Evolutionary conservation across 768 basidiomycete genomes (phyloP).

Genomic region (Russula sp.): DNA sequence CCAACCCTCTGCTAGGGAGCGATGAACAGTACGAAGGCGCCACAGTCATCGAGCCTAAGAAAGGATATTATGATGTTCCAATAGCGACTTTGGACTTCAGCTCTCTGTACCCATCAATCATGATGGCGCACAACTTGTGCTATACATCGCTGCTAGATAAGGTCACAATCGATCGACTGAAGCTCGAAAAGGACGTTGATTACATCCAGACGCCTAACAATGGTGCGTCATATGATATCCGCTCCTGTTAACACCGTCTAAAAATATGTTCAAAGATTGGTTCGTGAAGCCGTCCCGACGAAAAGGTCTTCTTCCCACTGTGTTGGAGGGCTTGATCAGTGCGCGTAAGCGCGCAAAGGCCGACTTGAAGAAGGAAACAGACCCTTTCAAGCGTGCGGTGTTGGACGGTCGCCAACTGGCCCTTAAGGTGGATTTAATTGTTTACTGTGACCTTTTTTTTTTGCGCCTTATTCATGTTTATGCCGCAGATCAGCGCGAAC

Average conservation of each 20-base stretch:
- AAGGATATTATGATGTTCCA: slow-evolving; percentile 92
- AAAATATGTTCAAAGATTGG: slow-evolving; percentile 47
- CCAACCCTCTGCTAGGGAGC: slow-evolving; percentile 41
- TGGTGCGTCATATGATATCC: slow-evolving; percentile 41
- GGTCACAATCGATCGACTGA: slow-evolving; percentile 64
- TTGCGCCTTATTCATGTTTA: neutral
- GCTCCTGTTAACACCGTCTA: neutral
- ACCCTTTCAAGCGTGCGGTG: slow-evolving; percentile 95
- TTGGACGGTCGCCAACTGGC: slow-evolving; percentile 96
- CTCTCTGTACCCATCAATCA: slow-evolving; percentile 97
- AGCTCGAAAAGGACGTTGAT: slow-evolving; percentile 76
- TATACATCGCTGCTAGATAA: slow-evolving; percentile 94
- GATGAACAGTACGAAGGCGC: slow-evolving; percentile 99
- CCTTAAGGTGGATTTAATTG: slow-evolving; percentile 56
- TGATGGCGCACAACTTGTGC: slow-evolving; percentile 99
- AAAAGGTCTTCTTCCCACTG: slow-evolving; percentile 85
- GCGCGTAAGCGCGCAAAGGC: slow-evolving; percentile 93
- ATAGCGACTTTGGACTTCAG: slow-evolving; percentile 99
- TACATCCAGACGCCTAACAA: slow-evolving; percentile 95
- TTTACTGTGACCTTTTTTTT: neutral
- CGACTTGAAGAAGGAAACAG: slow-evolving; percentile 93
- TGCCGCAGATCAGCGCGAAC: slow-evolving; percentile 84
- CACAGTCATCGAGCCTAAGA: slow-evolving; percentile 95
- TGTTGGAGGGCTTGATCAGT: slow-evolving; percentile 88
- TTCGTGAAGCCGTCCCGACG: slow-evolving; percentile 68